Conservation (phyloP, 78 protist genomes). For the Speleostelium caveatum region DNA sequence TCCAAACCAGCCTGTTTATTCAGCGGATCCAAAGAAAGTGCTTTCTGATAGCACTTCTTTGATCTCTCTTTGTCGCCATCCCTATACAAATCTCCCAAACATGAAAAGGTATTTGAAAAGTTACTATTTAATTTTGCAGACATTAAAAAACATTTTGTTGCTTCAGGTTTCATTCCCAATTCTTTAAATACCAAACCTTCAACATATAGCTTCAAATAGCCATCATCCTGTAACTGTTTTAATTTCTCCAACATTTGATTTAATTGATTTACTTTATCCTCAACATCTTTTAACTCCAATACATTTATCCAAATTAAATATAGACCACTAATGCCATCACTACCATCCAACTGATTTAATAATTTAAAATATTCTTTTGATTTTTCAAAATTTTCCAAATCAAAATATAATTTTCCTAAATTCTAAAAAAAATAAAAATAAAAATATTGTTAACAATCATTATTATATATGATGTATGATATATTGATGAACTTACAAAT, state of each 20-base stretch:
- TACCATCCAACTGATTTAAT: background rate
- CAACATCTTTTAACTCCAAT: too few relatives aligned
- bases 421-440: too few relatives aligned
- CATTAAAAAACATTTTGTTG: slow-evolving; percentile 12
- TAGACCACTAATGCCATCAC: background rate
- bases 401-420: slow-evolving; percentile 6
- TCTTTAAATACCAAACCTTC: background rate
- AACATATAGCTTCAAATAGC: slow-evolving; percentile 1
- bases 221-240: too few relatives aligned
- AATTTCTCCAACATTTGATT: too few relatives aligned
- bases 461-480: too few relatives aligned
- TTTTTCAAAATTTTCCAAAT: background rate
- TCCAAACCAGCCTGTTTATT: slow-evolving; percentile 55
- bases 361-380: background rate
- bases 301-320: too few relatives aligned
- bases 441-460: too few relatives aligned
- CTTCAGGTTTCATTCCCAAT: background rate
- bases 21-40: slow-evolving; percentile 60
- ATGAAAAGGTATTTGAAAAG: slow-evolving; percentile 37
- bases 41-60: slow-evolving; percentile 74
- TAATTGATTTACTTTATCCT: too few relatives aligned
- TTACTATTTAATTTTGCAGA: slow-evolving; percentile 59
- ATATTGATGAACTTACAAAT: too few relatives aligned
- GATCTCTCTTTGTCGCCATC: slow-evolving; percentile 46
- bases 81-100: slow-evolving; percentile 34